Base-by-base conservation (phyloP, 441 rosid species). In the Erodium texanum region DNA sequence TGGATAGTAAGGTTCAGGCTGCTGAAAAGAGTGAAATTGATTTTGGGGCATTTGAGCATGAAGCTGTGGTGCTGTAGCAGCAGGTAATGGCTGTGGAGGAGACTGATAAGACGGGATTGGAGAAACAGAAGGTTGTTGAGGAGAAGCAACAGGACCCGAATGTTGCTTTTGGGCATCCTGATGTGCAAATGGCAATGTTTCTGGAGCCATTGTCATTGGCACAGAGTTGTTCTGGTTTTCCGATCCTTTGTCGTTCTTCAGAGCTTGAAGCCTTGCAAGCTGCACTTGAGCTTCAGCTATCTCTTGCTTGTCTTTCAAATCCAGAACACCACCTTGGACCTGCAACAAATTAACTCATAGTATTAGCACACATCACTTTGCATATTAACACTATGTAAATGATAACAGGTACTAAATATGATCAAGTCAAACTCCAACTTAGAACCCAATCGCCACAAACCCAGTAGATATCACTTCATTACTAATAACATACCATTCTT, bases 251-350 rank as follows among this genome's bases (percentile, higher is more conserved):
- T 71, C 75, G 41, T 24, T 70, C 74, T 78, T 78, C 45, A 29
- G 71, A 67, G 61, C 38, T 48, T 69, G 72, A 69, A 84, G 83
- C 77, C 74, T 79, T 65, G 80, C 70, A 48, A 84, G 74, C 59
- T 67, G 75, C 62, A 77, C 24, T 36, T 79, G 81, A 66, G 78
- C 78, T 67, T 73, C 82, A 22, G 85, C 79, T 77, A 86, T 86
- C 74, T 86, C 88, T 70, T 84, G 87, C 74, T 81, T 84, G 73
- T 86, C 88, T 66, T 74, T 80, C 70, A 86, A 27, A 76, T 86
- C 86, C 58, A 67, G 65, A 66, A 85, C 69, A 38, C 81, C 77
- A 66, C 74, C 75, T 67, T 75, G 81, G 50, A 86, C 87, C 87
- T 86, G 73, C 74, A 75, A 70, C 32, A 69, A 62, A 62, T 54